Base-by-base conservation (phyloP, 1,139 yeast species). In the Taphrina pruni region DNA sequence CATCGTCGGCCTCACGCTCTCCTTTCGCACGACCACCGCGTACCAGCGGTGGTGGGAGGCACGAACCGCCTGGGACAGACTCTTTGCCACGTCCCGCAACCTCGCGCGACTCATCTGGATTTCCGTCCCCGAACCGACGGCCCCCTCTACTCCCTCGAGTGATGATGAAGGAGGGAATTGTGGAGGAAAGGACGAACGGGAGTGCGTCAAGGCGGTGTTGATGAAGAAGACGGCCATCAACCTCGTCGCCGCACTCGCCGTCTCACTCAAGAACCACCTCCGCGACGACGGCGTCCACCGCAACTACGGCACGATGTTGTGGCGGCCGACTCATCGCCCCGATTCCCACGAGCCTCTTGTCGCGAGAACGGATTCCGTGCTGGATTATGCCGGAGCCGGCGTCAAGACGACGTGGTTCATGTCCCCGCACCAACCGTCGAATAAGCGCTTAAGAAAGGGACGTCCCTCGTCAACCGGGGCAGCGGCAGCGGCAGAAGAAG, bases 21-120 rank as follows among this genome's bases (percentile, higher is more conserved):
- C 72, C 9, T 71, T 72, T 39, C 65, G 73, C 6, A 65, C 72
- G 56, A 69, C 70, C 60, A 70, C 73, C 2, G 73, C 73, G 14
- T 72, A 72, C 54, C 72, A 69, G 51, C 65, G 73, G 26, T 72
- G 71, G 69, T 69, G 70, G 54, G 73, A 72, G 48, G 73, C 73
- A 14, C 66, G 73, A 12, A 51, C 43, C 12, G 66, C 66, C 11
- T 62, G 66, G 66, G 66, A 62, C 56, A 39, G 43, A 41, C 51
- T 62, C 35, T 39, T 56, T 6, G 20, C 52, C n/a, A 62, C 43
- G 36, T 55, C 66, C 7, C 70, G 73, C 39, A 69, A 66, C 17
- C 69, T 70, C 36, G 60, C 73, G 12, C 60, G 73, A 2, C 64
- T 50, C 54, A 65, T 70, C 17, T 72, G 73, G 73, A 45, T 71